Percentiles rank a stretch among this genome's conserved stretches.
These are phyloP conservation scores for Zoysia pacifica DNA, from an alignment of 176 grass and related monocot species.

Conservation along the genomic window DNA sequence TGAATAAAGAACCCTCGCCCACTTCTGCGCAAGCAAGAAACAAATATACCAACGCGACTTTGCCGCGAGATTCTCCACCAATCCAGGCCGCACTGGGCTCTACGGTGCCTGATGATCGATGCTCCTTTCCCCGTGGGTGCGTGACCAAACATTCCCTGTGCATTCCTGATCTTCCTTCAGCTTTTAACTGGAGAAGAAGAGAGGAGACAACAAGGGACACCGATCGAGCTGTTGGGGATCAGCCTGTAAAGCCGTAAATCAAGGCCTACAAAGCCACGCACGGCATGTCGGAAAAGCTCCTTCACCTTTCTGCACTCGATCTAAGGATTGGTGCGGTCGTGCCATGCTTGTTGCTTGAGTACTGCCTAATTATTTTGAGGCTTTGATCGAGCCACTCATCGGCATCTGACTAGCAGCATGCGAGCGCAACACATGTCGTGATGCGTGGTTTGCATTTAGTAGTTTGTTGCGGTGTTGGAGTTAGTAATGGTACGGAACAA, in stretches of 20 bases:
- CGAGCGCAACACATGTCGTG: not conserved
- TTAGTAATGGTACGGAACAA: not conserved
- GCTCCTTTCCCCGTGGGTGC: not conserved
- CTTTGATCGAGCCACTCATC: not conserved
- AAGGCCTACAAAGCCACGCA: conserved; percentile 12
- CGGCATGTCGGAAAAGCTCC: conserved; percentile 14
- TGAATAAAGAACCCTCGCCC: conserved; percentile 29
- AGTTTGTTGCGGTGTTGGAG: not conserved
- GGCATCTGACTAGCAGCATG: not conserved
- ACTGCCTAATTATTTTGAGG: not conserved
- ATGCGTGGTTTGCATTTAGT: not conserved
- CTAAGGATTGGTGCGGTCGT: conserved; percentile 12
- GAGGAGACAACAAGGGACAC: not conserved
- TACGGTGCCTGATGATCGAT: not conserved
- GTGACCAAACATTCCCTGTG: conserved; percentile 34
- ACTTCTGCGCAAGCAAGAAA: conserved; percentile 8
- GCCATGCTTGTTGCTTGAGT: conserved; percentile 10
- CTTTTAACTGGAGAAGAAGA: not conserved
- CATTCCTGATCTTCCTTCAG: not conserved
- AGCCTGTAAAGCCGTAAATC: conserved; percentile 34
- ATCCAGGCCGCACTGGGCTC: not conserved
- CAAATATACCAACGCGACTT: not conserved
- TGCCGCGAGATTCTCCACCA: conserved; percentile 29
- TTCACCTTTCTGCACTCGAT: conserved; percentile 22
- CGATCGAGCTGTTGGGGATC: conserved; percentile 2